phyloP scores from a whole-genome alignment of 495 filamentous ascomycete species.

The Annulohypoxylon nitens region DNA sequence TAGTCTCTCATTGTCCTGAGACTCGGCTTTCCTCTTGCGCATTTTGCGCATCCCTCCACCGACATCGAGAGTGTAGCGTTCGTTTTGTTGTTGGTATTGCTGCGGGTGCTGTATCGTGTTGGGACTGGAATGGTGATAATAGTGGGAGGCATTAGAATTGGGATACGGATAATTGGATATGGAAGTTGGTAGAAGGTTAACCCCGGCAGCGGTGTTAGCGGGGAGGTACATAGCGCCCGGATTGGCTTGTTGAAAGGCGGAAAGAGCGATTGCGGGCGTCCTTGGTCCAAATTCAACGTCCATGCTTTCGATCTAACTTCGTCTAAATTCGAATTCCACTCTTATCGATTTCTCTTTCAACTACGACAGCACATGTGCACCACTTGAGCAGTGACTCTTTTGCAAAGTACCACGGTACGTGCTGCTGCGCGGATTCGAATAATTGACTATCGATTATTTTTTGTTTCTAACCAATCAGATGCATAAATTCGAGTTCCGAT shows the following conservation, averaged over 20 bases:
- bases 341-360: conserved; percentile 26
- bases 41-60: conserved; percentile 51
- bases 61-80: conserved; percentile 28
- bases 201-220: conserved; percentile 28
- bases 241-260: conserved; percentile 40
- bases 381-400: conserved; percentile 2
- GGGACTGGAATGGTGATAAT: conserved; percentile 21
- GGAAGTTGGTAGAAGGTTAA: conserved; percentile 35
- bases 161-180: conserved; percentile 20
- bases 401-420: conserved; percentile 4
- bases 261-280: conserved; percentile 28
- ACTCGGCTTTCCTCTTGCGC: conserved; percentile 67
- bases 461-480: conserved; percentile 13
- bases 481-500: conserved; percentile 26
- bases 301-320: conserved; percentile 29
- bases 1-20: conserved; percentile 68
- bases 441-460: conserved; percentile 16
- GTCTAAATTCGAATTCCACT: not conserved
- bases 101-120: conserved; percentile 19
- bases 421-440: not conserved
- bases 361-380: conserved; percentile 7
- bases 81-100: conserved; percentile 21
- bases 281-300: conserved; percentile 43
- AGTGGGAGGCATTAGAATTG: conserved; percentile 27
- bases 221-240: conserved; percentile 34